phyloP scores from a whole-genome alignment of 345 rosid genomes.

The Boechera stricta region DNA sequence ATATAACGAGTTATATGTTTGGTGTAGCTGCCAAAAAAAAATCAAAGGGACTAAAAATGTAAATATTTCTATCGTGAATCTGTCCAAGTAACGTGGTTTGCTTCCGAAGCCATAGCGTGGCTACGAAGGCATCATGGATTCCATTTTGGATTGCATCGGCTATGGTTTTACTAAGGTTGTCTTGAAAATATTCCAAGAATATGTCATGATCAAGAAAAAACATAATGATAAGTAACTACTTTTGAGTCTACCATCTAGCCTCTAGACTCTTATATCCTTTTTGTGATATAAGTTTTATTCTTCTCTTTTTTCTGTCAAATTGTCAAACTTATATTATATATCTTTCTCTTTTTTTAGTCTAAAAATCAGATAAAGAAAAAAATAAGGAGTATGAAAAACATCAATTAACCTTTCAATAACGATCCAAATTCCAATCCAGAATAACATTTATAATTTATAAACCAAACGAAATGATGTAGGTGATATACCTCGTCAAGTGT shows the following conservation, averaged over 20 bases:
- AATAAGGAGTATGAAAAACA: not conserved
- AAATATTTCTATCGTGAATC: no score
- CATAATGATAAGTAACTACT: not conserved
- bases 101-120: not conserved
- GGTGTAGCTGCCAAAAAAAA: no score
- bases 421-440: not conserved
- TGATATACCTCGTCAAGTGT: not conserved
- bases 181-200: not conserved
- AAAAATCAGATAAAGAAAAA: not conserved
- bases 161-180: not conserved
- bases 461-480: not conserved
- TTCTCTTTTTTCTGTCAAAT: not conserved
- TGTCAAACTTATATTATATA: not conserved
- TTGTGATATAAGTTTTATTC: not conserved
- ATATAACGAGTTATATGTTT: no score
- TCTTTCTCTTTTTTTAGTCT: not conserved
- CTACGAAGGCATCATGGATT: not conserved
- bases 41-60: no score
- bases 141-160: not conserved
- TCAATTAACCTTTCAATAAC: not conserved
- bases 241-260: not conserved
- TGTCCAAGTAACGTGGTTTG: not conserved
- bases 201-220: constrained; percentile 9
- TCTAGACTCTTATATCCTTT: constrained; percentile 16
- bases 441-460: not conserved